phyloP scores from a whole-genome alignment of 768 basidiomycete species.

The Leccinum uliginosum region DNA sequence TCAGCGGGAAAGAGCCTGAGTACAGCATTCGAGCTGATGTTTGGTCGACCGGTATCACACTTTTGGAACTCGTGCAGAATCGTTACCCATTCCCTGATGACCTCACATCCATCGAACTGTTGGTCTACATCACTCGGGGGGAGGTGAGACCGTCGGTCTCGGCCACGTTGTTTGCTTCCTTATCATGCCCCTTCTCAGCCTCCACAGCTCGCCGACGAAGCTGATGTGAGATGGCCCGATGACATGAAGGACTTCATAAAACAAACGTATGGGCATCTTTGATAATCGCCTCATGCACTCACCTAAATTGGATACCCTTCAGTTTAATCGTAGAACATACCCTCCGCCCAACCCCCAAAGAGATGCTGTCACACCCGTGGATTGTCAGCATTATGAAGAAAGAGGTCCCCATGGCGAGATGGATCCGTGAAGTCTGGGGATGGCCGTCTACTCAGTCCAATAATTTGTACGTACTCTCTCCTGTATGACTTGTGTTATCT shows the following conservation, averaged over 20 bases:
- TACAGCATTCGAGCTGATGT: constrained; percentile 97
- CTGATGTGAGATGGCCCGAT: constrained; percentile 60
- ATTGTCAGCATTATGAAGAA: constrained; percentile 70
- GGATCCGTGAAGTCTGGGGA: constrained; percentile 83
- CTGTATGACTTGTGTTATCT: background rate
- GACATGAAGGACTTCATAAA: constrained; percentile 92
- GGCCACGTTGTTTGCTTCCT: constrained; percentile 12
- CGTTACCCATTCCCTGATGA: constrained; percentile 94
- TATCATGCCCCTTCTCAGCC: constrained; percentile 43
- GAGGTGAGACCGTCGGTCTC: constrained; percentile 47
- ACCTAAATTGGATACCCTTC: constrained; percentile 3
- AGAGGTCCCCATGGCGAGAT: constrained; percentile 85
- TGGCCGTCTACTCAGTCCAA: constrained; percentile 49
- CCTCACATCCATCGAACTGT: constrained; percentile 88
- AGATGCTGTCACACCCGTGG: constrained; percentile 84
- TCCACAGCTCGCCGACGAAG: constrained; percentile 76
- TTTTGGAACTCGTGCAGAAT: constrained; percentile 91
- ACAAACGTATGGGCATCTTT: constrained; percentile 56
- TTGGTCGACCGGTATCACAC: constrained; percentile 94
- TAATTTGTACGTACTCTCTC: constrained; percentile 16
- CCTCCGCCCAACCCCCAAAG: constrained; percentile 73
- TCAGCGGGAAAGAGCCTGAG: constrained; percentile 81
- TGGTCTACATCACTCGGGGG: constrained; percentile 82
- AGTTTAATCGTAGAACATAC: constrained; percentile 70
- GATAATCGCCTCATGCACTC: constrained; percentile 1